Base-by-base conservation (phyloP, 371 early-diverging fungal species). In the Lichtheimia ornata region DNA sequence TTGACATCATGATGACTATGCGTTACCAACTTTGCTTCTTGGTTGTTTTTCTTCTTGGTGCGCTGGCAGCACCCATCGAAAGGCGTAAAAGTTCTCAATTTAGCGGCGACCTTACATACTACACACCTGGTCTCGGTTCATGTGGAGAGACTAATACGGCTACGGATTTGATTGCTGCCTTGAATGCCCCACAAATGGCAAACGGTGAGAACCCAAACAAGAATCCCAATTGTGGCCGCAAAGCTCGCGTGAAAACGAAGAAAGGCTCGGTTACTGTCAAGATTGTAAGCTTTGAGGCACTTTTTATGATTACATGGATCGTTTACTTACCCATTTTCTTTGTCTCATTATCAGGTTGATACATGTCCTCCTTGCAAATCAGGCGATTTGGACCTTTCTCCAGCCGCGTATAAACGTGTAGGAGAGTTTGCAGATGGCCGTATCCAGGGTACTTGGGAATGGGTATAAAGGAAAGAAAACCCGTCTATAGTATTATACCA, bases 371-470 rank as follows among this genome's bases (percentile, higher is more conserved):
- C 60, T 5, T 83, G 83, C 59, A 44, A 59, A 22, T 63, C 43
- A 0, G 87, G 84, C 22, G 74, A 65, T 50, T 35, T 86, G 25
- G 87, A 86, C 52, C 72, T 86, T 22, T 70, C 69, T n/a, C 83
- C 81, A 9, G 70, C 75, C 14, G 85, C 85, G 7, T 86, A 84
- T 45, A 63, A 47, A 1, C 43, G 74, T 50, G 77, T 86, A 63
- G 83, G 71, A 30, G 61, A 75, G 9, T 53, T 68, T 9, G 59
- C 24, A 13, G 64, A 54, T 18, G 86, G 86, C 11, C 69, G 83
- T 45, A 65, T 86, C 15, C 45, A 52, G 2, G 79, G 81, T 42
- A 58, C 66, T 14, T 85, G 85, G 85, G 20, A 56, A 5, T 84
- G 83, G 69, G 64, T 47, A 45, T 73, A 69, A 58, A 18, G 22